Conservation (phyloP, 202 grass and related monocot genomes). For the Carex arenaria region DNA sequence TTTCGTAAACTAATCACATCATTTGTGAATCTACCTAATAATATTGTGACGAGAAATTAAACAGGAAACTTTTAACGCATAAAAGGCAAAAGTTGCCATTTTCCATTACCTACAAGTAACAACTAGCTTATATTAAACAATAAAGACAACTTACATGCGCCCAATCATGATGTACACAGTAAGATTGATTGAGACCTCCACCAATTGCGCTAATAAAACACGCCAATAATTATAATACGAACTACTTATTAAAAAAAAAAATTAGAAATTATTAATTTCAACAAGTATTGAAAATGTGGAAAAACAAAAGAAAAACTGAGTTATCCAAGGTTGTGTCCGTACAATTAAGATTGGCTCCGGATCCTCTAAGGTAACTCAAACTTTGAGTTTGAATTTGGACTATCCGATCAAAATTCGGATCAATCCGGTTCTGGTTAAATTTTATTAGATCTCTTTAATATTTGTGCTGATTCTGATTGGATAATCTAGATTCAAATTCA, state of each 20-base stretch:
- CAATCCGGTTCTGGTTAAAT: too few species aligned
- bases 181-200: constrained; percentile 30
- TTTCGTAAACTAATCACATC: constrained; percentile 3
- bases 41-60: constrained; percentile 9
- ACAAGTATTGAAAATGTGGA: neutral
- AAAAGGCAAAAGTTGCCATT: constrained; percentile 3
- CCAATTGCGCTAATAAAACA: constrained; percentile 22
- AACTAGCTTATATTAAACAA: constrained; percentile 20
- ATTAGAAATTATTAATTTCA: neutral
- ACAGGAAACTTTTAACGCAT: constrained; percentile 1
- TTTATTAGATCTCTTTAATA: too few species aligned
- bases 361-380: too few species aligned
- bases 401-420: too few species aligned
- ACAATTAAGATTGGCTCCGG: neutral
- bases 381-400: too few species aligned
- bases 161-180: constrained; percentile 25
- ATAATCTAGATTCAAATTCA: too few species aligned
- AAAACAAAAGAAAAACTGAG: neutral
- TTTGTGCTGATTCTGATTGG: too few species aligned
- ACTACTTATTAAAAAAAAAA: neutral
- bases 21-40: constrained; percentile 4
- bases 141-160: constrained; percentile 21
- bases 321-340: neutral
- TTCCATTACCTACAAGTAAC: constrained; percentile 29
- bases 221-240: neutral